Percentiles rank a stretch among this genome's conserved stretches.
phyloP scores from a whole-genome alignment of 164 flowering plant genomes.

The Amborella trichopoda region DNA sequence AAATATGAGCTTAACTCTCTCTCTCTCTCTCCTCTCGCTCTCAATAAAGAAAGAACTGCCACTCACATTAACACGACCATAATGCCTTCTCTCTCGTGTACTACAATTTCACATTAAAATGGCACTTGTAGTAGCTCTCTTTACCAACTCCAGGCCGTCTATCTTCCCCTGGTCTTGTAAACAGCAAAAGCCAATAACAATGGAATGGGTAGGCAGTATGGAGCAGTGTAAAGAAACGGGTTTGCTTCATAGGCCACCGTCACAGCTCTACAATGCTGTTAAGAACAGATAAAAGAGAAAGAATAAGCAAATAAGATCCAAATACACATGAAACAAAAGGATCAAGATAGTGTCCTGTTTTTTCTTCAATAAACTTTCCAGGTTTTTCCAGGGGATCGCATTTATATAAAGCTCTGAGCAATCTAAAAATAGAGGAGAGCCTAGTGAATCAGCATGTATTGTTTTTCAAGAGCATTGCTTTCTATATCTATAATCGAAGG shows the following conservation, averaged over 20 bases:
- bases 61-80: too few species aligned
- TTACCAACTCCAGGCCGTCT: too few species aligned
- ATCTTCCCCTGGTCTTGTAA: constrained; percentile 33
- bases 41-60: too few species aligned
- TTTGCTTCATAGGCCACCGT: constrained; percentile 76
- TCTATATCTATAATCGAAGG: not conserved
- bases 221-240: constrained; percentile 62
- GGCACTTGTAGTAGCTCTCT: too few species aligned
- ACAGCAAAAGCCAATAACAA: constrained; percentile 46
- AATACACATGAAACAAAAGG: not conserved
- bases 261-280: constrained; percentile 64
- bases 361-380: not conserved
- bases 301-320: constrained; percentile 1
- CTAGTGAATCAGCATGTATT: not conserved
- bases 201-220: constrained; percentile 47
- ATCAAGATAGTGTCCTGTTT: not conserved
- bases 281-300: constrained; percentile 6
- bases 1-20: too few species aligned
- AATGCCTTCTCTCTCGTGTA: too few species aligned
- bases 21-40: too few species aligned
- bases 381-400: not conserved
- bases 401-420: not conserved
- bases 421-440: not conserved
- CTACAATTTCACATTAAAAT: too few species aligned
- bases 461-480: not conserved